These are phyloP conservation scores for Chamaenerion angustifolium DNA, from an alignment of 345 rosid species.

Conservation along the genomic window DNA sequence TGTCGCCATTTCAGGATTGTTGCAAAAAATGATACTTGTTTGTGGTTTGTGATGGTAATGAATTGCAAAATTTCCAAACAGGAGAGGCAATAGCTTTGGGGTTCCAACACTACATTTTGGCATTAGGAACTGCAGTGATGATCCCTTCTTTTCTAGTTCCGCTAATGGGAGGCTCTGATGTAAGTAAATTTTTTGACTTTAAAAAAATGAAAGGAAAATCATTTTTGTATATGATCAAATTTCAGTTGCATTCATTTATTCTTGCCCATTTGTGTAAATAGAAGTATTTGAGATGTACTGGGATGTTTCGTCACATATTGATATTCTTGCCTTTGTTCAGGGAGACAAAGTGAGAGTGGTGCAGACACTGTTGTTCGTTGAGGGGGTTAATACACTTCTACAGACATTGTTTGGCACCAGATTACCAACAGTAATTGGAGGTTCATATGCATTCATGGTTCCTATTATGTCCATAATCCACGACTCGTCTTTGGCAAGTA, in stretches of 20 bases:
- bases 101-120: constrained; percentile 87
- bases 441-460: constrained; percentile 95
- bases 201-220: not conserved
- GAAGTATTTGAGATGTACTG: too few species aligned
- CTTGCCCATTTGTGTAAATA: too few species aligned
- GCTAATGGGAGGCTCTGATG: constrained; percentile 88
- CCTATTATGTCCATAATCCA: constrained; percentile 85
- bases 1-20: too few species aligned
- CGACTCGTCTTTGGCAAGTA: constrained; percentile 60
- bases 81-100: constrained; percentile 92
- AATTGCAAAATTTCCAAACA: constrained; percentile 13
- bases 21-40: too few species aligned
- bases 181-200: constrained; percentile 20
- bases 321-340: constrained; percentile 22
- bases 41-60: too few species aligned
- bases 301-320: not conserved
- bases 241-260: not conserved
- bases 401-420: constrained; percentile 92
- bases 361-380: constrained; percentile 80
- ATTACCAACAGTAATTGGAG: constrained; percentile 87
- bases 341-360: constrained; percentile 93
- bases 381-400: constrained; percentile 83
- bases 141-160: constrained; percentile 97
- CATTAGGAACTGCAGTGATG: constrained; percentile 97
- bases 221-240: not conserved